These are phyloP conservation scores for Pyrenophora tritici-repentis DNA, from an alignment of 2,329 filamentous ascomycete species.

Conservation along the genomic window DNA sequence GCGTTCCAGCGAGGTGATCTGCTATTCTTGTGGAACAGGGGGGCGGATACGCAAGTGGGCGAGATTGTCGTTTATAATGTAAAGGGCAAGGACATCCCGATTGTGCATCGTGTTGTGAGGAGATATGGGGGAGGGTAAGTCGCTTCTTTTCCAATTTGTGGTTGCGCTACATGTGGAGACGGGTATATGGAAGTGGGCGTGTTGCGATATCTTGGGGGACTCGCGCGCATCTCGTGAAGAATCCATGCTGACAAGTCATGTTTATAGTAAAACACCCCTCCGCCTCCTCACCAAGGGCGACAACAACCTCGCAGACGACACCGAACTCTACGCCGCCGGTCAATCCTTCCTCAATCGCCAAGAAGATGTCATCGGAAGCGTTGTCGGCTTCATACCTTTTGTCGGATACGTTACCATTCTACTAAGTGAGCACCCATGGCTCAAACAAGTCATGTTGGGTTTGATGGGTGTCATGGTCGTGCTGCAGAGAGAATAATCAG, in stretches of 20 bases:
- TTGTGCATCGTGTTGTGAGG: slow-evolving; percentile 90
- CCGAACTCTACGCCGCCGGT: slow-evolving; percentile 81
- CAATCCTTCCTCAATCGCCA: slow-evolving; percentile 83
- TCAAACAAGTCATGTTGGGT: slow-evolving; percentile 93
- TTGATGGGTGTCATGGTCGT: slow-evolving; percentile 95
- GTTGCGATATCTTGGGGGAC: neutral
- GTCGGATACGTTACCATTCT: slow-evolving; percentile 97
- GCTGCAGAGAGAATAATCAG: slow-evolving; percentile 78
- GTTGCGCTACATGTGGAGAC: neutral
- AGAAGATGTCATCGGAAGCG: slow-evolving; percentile 90
- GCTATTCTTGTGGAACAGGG: slow-evolving; percentile 76
- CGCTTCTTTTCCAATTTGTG: neutral
- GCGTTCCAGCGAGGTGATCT: slow-evolving; percentile 80
- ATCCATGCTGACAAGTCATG: slow-evolving; percentile 13
- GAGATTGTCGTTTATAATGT: slow-evolving; percentile 84
- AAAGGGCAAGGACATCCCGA: slow-evolving; percentile 92
- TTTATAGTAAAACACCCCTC: slow-evolving; percentile 52
- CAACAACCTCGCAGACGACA: slow-evolving; percentile 93
- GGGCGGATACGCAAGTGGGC: slow-evolving; percentile 66
- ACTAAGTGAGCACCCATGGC: slow-evolving; percentile 92
- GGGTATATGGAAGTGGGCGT: neutral
- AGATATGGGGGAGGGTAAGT: slow-evolving; percentile 64
- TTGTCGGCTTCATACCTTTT: slow-evolving; percentile 88
- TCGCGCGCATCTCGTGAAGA: too few relatives aligned
- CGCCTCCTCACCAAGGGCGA: slow-evolving; percentile 94